These are phyloP conservation scores for Saturnispora saitoi DNA, from an alignment of 805 yeast species.

Conservation along the genomic window DNA sequence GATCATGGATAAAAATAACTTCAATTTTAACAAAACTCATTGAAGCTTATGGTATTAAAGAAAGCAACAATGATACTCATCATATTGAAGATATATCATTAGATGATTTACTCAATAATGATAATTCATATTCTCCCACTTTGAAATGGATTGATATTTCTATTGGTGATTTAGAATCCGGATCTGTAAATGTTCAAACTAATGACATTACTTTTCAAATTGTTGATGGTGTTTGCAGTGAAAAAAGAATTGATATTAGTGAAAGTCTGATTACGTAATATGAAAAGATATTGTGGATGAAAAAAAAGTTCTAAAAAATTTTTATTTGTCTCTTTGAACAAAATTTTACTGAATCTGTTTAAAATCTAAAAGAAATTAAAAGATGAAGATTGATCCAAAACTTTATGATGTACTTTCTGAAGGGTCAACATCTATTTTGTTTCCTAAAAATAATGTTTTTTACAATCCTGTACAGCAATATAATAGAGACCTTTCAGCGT, in stretches of 20 bases:
- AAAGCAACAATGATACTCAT: not conserved
- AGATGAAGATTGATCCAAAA: constrained; percentile 16
- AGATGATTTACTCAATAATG: not conserved
- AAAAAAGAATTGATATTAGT: constrained; percentile 1
- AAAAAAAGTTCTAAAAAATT: not conserved
- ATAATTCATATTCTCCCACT: not conserved
- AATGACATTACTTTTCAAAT: not conserved
- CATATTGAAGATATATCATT: not conserved
- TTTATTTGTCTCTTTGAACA: not conserved
- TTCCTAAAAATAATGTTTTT: constrained; percentile 82
- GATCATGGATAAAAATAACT: constrained; percentile 25
- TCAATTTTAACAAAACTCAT: constrained; percentile 18
- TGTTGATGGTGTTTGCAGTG: constrained; percentile 3
- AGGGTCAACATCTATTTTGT: constrained; percentile 77
- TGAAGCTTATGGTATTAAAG: not conserved
- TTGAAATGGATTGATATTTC: constrained; percentile 3
- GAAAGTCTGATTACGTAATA: constrained; percentile 1
- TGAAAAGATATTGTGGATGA: not conserved
- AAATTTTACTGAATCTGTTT: not conserved
- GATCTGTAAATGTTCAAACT: not conserved
- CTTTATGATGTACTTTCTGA: constrained; percentile 40
- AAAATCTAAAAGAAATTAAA: not conserved
- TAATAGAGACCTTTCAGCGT: constrained; percentile 82
- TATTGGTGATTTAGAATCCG: not conserved
- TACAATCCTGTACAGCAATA: constrained; percentile 96